Evolutionary conservation across 164 flowering plant species (phyloP), one percentile per base, ranked within the genome.

Genomic region (Echeveria elegans): DNA sequence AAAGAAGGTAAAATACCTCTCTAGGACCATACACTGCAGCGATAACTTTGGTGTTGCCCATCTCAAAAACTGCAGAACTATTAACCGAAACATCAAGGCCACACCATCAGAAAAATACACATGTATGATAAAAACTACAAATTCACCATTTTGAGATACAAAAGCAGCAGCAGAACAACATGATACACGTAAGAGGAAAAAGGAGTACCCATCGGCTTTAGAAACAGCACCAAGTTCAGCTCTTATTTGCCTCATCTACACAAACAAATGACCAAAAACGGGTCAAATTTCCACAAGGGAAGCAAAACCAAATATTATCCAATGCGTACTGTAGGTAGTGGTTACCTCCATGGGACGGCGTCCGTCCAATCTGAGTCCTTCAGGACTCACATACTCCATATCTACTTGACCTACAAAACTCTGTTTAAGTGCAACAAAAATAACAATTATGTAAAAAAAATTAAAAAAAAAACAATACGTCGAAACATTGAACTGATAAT

Each of bases 21-120:
- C 98, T 82, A 7, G 98, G 98, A 32, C 98, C 98, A 74, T 93
- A 93, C 10, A 93, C 96, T 6, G 94, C 98, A 72, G 98, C 98
- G 75, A 93, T 87, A 63, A 93, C 98, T 79, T 90, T n/a, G 26
- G 98, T 93, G 71, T 90, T 90, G 8, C 98, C 98, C 98, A 90
- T 91, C 77, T 91, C 96, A 66, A 94, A 94, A 72, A 82, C 78
- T 64, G 98, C 97, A 69, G 98, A 94, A 45, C 98, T 94, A 77
- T 50, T 69, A 70, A 69, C 30, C 31, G 64, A 5, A 62, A 18
- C 52, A 31, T 12, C 30, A 43, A n/a, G n/a, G n/a, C n/a, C n/a
- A n/a, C n/a, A n/a, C n/a, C n/a, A n/a, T n/a, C n/a, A n/a, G n/a
- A n/a, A n/a, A n/a, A n/a, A n/a, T n/a, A n/a, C n/a, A n/a, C n/a